Base-by-base conservation (phyloP, 2,329 filamentous ascomycete genomes). In the Thelonectria discophora region DNA sequence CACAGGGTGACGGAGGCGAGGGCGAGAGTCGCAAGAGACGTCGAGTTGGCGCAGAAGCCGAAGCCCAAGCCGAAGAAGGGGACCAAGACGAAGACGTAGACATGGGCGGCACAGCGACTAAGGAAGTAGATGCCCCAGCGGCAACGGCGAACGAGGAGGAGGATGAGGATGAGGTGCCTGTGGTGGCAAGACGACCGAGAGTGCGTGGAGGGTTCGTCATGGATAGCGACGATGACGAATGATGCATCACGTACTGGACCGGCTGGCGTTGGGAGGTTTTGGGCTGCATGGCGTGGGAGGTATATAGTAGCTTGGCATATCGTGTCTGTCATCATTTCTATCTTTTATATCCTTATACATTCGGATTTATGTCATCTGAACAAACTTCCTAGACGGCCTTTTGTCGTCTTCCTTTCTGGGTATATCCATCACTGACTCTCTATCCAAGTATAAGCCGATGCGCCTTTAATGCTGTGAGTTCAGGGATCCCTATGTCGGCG, bases 221-320 rank as follows among this genome's bases (percentile, higher is more conserved):
- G 37, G 85, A 88, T 68, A 87, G 85, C 62, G 86, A 86, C 71
- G 86, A 88, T 49, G 84, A 86, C 65, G 82, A 85, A 55, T 74
- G 71, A 59, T 57, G 52, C 32, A 34, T n/a, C 32, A 55, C 40
- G 53, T 49, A 30, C 56, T 21, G 49, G 34, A 59, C 20, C 39
- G 45, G 50, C 21, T 34, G 69, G 63, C 64, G 68, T 66, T 65
- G 17, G 24, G 45, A 57, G 53, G 45, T 46, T 58, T 53, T 43
- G 51, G 15, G 51, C n/a, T 48, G 42, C 20, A 53, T 47, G 39
- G 54, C 39, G 51, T 27, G 48, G 47, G n/a, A n/a, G 37, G 21
- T 5, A 47, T 40, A 37, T 52, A 20, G 45, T 39, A 51, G 45
- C 30, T 12, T 27, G 45, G 15, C 32, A 52, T 42, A 45, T 55